A percentile compares a stretch with the other conserved stretches of the same genome.
Evolutionary conservation across 202 grass and related monocot genomes (phyloP).

Genomic region (Dendrocalamus latiflorus): DNA sequence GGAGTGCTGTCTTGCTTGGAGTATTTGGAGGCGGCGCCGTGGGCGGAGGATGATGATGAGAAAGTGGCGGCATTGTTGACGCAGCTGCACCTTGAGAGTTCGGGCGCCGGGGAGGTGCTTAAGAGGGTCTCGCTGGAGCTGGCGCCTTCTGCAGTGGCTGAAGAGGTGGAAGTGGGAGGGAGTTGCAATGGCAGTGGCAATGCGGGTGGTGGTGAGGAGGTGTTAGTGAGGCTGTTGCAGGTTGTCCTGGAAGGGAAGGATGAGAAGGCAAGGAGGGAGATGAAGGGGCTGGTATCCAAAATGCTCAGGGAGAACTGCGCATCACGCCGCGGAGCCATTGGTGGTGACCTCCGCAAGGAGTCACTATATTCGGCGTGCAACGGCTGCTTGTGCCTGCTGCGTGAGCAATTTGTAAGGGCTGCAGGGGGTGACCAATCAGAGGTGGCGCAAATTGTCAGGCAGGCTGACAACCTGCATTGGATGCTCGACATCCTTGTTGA

Average conservation of each 20-base stretch:
- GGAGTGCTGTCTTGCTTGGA: constrained; percentile 83
- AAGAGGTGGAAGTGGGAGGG: constrained; percentile 36
- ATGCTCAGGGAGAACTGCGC: constrained; percentile 89
- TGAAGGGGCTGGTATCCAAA: constrained; percentile 95
- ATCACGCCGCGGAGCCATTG: constrained; percentile 38
- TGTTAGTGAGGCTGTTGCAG: constrained; percentile 79
- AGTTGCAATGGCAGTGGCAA: constrained; percentile 34
- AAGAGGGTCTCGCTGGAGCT: constrained; percentile 86
- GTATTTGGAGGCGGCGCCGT: constrained; percentile 79
- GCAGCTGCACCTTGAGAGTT: constrained; percentile 82
- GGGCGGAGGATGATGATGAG: constrained; percentile 97
- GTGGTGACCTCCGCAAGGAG: constrained; percentile 75
- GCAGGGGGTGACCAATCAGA: constrained; percentile 48
- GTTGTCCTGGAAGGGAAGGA: constrained; percentile 97
- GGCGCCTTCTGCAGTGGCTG: constrained; percentile 32
- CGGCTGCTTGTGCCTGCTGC: constrained; percentile 62
- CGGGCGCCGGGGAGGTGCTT: constrained; percentile 74
- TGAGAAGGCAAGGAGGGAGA: constrained; percentile 91
- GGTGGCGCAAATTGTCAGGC: constrained; percentile 61
- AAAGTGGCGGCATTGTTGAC: constrained; percentile 80
- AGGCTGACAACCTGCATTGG: constrained; percentile 95
- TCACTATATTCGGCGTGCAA: constrained; percentile 84
- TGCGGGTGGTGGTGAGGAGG: constrained; percentile 48
- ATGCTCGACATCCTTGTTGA: constrained; percentile 96
- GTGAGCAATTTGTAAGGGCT: constrained; percentile 49